Evolutionary conservation across 1,139 yeast genomes (phyloP), one percentile per base, ranked within the genome.

Genomic region (Blastobotrys malaysiensis): DNA sequence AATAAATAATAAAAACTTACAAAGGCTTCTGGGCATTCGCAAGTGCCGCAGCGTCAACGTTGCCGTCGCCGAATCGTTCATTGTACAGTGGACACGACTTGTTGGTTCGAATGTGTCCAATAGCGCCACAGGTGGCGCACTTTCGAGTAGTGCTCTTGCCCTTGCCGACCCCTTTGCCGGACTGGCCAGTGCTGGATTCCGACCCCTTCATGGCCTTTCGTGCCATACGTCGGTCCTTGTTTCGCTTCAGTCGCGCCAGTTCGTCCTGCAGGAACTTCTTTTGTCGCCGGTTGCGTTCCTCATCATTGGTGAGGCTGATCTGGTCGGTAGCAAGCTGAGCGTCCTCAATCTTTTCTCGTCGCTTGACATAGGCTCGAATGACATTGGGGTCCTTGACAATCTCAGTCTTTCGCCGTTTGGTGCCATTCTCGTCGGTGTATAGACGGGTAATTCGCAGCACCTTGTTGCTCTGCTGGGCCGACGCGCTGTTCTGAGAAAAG

Each of bases 101-200:
- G 69, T 89, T 90, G 9, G 98, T 91, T 66, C 95, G 79, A 59
- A 91, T 93, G 69, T 93, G 99, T 0, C 98, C 99, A 63, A 87
- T 79, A 2, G 93, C 95, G 24, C 98, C 98, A 77, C 98, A 93
- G 1, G 95, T 86, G 4, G 95, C 90, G 73, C 98, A 93, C 65
- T 89, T 80, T 67, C 98, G 77, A 6, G 88, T 84, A 1, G 88
- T 88, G 54, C 90, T 83, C 66, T 88, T 88, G 49, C 70, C 73
- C 39, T 69, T 68, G 5, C 69, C 70, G 16, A 63, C 62, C 18
- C 72, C 69, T 47, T 65, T 63, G 31, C 67, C 65, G 13, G 66
- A 59, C 21, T 62, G 62, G 70, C 53, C 79, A 74, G 67, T 75
- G 53, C 65, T 65, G 48, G 66, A 61, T 18, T 43, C 49, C n/a